Evolutionary conservation across 1,284 basidiomycete species (phyloP).

Genomic region (Cutaneotrichosporon curvatum): DNA sequence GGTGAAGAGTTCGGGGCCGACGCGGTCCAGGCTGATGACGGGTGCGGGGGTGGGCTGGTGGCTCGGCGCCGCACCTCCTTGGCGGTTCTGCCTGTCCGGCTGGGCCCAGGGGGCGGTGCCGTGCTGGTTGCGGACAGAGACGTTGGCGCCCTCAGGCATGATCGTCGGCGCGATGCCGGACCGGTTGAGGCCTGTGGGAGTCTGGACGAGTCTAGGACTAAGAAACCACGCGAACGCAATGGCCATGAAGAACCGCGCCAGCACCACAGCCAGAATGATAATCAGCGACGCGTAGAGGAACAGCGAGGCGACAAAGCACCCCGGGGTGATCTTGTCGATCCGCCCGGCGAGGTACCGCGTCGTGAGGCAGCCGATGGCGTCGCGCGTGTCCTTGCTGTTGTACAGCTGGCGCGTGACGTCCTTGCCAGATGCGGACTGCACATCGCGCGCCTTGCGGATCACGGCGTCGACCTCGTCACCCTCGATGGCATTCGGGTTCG

Average conservation of each 20-base stretch:
- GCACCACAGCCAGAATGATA: slow-evolving; percentile 82
- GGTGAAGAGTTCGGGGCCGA: slow-evolving; percentile 87
- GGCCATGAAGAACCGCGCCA: slow-evolving; percentile 92
- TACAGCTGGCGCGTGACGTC: slow-evolving; percentile 84
- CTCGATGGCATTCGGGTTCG: slow-evolving; percentile 62
- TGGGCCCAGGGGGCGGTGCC: slow-evolving; percentile 88
- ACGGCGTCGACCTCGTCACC: slow-evolving; percentile 74
- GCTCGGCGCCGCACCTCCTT: not conserved
- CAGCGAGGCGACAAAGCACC: slow-evolving; percentile 84
- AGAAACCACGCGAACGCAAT: slow-evolving; percentile 96
- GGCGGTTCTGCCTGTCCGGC: not conserved
- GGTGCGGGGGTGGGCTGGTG: slow-evolving; percentile 50
- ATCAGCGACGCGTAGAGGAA: slow-evolving; percentile 87
- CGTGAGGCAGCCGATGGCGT: slow-evolving; percentile 68
- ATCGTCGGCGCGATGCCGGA: slow-evolving; percentile 85
- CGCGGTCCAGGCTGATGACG: slow-evolving; percentile 73
- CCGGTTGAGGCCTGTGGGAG: slow-evolving; percentile 60
- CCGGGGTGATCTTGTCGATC: slow-evolving; percentile 94
- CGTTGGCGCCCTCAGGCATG: slow-evolving; percentile 88
- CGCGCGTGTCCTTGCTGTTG: slow-evolving; percentile 59
- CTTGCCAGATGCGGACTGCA: slow-evolving; percentile 59
- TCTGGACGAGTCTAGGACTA: slow-evolving; percentile 65
- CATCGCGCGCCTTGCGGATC: slow-evolving; percentile 65
- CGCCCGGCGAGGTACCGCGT: slow-evolving; percentile 84
- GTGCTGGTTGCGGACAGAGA: slow-evolving; percentile 74